These are phyloP conservation scores for Puccinia horiana DNA, from an alignment of 1,284 basidiomycete species.

Conservation along the genomic window DNA sequence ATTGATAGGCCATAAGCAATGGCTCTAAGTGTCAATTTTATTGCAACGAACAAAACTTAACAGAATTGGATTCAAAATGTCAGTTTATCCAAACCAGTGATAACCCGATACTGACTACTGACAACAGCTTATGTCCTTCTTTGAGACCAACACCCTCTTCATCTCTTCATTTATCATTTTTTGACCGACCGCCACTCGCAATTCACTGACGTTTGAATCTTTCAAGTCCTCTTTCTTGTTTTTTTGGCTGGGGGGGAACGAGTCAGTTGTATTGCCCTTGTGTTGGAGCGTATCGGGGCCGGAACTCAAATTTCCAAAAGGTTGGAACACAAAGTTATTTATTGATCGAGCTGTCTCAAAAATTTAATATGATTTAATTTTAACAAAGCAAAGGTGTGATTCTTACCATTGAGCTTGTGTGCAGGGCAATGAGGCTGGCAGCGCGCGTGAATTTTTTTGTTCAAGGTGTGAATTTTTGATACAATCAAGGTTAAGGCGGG, in stretches of 20 bases:
- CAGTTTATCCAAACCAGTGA: neutral
- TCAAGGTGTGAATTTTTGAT: neutral
- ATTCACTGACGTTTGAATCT: too few relatives aligned
- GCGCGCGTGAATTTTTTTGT: neutral
- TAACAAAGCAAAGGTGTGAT: neutral
- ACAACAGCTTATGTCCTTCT: neutral
- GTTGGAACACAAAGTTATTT: neutral
- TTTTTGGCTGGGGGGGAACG: too few relatives aligned
- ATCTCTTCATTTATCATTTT: too few relatives aligned
- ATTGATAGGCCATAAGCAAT: neutral
- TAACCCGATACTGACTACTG: neutral
- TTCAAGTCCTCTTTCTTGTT: too few relatives aligned
- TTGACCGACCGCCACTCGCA: too few relatives aligned
- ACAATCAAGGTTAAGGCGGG: neutral
- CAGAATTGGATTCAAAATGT: neutral
- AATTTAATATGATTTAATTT: neutral
- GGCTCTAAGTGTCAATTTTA: neutral
- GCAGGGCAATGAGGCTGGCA: neutral
- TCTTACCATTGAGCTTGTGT: neutral
- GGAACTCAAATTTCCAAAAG: neutral
- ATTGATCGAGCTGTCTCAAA: neutral
- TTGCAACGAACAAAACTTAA: neutral
- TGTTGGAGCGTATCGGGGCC: neutral
- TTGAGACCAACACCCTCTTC: neutral
- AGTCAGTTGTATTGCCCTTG: too few relatives aligned